Base-by-base conservation (phyloP, 768 basidiomycete species). In the Russula olivacea region DNA sequence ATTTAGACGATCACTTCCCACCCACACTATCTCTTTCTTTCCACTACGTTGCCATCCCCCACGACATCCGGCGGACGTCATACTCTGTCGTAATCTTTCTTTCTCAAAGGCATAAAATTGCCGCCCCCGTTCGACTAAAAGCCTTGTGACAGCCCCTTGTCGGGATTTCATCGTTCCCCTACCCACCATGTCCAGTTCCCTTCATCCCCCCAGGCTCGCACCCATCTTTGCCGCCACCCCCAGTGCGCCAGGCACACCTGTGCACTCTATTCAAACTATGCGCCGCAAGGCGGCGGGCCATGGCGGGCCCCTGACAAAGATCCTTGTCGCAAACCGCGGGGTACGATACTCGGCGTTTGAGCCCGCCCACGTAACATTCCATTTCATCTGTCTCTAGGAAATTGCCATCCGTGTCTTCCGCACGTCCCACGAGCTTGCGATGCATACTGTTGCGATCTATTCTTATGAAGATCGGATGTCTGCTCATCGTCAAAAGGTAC, bases 381-480 rank as follows among this genome's bases (percentile, higher is more conserved):
- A 58, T 50, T 47, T 55, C 66, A 55, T 58, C 6, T 14, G 1
- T 55, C 23, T 66, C 41, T 72, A 93, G 92, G 94, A 99, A 89
- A 99, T 99, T 75, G 97, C 97, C 32, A 93, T 99, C 70, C 91
- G 97, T 72, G 94, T 99, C 47, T 98, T 99, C 82, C 82, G 95
- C 71, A 98, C 95, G 0, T 91, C 97, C 55, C 97, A 99, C 78
- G 97, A 99, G 73, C 82, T 99, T 64, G 97, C 95, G 11, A 97
- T 98, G 95, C 93, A 95, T 74, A 97, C 95, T 53, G 97, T 98
- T 60, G 97, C 97, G 41, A 98, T 99, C 78, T 98, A 92, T 78
- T 98, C 96, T 11, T 91, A 81, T 72, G 97, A 99, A 77, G 97
- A 99, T 79, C 84, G 97, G 64, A 83, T 98, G 77, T 91, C 88